phyloP scores from a whole-genome alignment of 305 asterid species.

The Rubia tinctorum region DNA sequence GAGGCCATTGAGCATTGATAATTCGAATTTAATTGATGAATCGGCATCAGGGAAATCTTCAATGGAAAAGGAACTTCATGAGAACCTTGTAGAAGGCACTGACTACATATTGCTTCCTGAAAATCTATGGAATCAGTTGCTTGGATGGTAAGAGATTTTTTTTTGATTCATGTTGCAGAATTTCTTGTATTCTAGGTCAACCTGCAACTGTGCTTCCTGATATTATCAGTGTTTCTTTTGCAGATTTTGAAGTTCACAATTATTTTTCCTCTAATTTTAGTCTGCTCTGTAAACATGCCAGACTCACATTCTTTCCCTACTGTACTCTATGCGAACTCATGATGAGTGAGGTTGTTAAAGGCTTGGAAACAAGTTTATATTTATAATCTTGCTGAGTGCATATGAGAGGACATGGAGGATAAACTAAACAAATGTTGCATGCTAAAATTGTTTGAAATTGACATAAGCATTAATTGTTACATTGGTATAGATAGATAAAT shows the following conservation, averaged over 20 bases:
- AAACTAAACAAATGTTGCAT: not conserved
- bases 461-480: not conserved
- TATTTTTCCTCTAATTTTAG: not conserved
- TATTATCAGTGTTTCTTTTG: not conserved
- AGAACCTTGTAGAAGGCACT: conserved; percentile 93
- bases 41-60: conserved; percentile 52
- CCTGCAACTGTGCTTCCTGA: not conserved
- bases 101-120: conserved; percentile 94
- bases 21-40: conserved; percentile 75
- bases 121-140: conserved; percentile 79
- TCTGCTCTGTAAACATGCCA: not conserved
- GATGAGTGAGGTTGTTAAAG: not conserved
- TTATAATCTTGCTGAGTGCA: not conserved
- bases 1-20: conserved; percentile 76
- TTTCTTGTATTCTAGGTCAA: not conserved
- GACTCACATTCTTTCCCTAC: not conserved
- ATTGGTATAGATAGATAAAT: not conserved
- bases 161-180: not conserved
- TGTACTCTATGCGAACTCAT: not conserved
- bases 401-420: not conserved
- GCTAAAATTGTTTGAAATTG: not conserved
- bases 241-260: too few species aligned
- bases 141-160: conserved; percentile 61
- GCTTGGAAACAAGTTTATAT: not conserved
- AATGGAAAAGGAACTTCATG: conserved; percentile 71